Conservation (phyloP, 441 rosid species). For the Corymbia calophylla region DNA sequence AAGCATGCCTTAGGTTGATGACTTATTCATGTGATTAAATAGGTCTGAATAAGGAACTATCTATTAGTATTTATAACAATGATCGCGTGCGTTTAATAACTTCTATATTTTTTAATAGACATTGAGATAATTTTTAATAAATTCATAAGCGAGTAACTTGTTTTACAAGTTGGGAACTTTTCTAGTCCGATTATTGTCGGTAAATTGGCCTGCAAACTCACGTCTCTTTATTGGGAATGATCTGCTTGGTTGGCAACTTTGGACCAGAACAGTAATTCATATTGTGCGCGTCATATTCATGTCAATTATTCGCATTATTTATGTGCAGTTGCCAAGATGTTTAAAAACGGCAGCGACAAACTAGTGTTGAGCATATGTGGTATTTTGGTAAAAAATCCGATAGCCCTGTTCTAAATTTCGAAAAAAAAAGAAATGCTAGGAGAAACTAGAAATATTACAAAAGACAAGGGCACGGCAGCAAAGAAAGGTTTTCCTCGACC, state of each 20-base stretch:
- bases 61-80: neutral
- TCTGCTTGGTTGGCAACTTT: rapidly evolving
- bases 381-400: neutral
- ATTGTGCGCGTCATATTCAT: rapidly evolving
- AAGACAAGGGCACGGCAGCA: neutral
- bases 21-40: neutral
- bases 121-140: neutral
- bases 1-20: neutral
- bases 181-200: rapidly evolving
- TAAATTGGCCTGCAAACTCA: rapidly evolving
- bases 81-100: rapidly evolving
- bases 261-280: neutral
- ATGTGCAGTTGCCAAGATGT: neutral
- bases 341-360: neutral
- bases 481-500: neutral
- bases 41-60: neutral
- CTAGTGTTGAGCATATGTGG: neutral
- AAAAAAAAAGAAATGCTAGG: neutral
- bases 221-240: rapidly evolving
- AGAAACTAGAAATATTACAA: neutral
- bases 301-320: rapidly evolving
- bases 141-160: neutral
- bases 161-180: neutral
- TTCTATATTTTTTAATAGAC: neutral
- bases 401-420: neutral